Evolutionary conservation across 169 alveolate genomes (phyloP).

Genomic region (Plasmodium falciparum): DNA sequence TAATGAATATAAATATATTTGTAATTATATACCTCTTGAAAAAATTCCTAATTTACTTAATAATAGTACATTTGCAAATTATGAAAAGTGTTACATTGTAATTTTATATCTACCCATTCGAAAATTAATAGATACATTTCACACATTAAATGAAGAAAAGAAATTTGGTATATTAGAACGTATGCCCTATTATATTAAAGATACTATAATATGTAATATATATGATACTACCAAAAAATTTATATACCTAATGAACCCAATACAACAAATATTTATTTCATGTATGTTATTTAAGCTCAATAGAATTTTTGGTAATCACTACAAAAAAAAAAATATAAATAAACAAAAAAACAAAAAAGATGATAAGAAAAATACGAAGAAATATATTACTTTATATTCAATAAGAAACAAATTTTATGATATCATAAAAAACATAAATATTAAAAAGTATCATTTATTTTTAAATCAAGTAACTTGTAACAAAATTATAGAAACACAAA

Average conservation of each 20-base stretch:
- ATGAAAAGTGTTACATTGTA: constrained; percentile 5
- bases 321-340: constrained; percentile 5
- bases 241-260: constrained; percentile 7
- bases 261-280: constrained; percentile 54
- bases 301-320: constrained; percentile 13
- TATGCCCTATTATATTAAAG: constrained; percentile 25
- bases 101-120: constrained; percentile 45
- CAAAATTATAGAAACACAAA: constrained; percentile 53
- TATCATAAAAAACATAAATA: constrained; percentile 45
- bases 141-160: constrained; percentile 9
- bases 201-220: background rate
- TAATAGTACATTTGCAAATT: background rate
- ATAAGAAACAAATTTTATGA: constrained; percentile 15
- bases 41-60: constrained; percentile 25
- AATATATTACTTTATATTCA: background rate
- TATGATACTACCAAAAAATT: background rate
- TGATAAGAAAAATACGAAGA: too few species aligned
- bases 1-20: constrained; percentile 16
- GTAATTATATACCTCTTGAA: constrained; percentile 16
- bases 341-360: background rate
- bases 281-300: constrained; percentile 33
- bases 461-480: constrained; percentile 38
- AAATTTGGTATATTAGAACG: constrained; percentile 5
- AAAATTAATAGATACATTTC: constrained; percentile 24
- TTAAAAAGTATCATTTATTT: constrained; percentile 36